Base-by-base conservation (phyloP, 1,284 basidiomycete species). In the Irpex lacteus region DNA sequence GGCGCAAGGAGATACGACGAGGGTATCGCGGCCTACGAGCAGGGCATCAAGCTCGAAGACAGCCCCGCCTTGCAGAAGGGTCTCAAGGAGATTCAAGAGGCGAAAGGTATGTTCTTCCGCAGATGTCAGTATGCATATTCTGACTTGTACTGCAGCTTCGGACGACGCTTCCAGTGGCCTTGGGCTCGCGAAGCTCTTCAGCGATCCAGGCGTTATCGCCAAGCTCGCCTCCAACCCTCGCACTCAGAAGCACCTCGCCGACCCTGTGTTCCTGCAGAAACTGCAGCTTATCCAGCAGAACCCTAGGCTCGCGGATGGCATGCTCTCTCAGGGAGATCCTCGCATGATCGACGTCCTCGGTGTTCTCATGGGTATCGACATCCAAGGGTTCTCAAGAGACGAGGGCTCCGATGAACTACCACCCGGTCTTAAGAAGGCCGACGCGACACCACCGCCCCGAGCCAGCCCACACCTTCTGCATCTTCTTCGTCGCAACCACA, bases 321-420 rank as follows among this genome's bases (percentile, higher is more conserved):
- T 73, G 78, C 82, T 70, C 78, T 93, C 71, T 80, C 86, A 70
- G 59, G 26, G 26, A 26, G 96, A 98, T 77, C 89, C 96, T 44
- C 86, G 96, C 65, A 97, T 98, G 94, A 93, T 98, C 77, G 89
- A 92, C 71, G 95, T 96, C 19, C 84, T 98, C 65, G 96, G 96
- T 67, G 96, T 89, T 8, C 83, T 95, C 65, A 96, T 98, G 92
- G 95, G 95, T 58, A 86, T 98, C 70, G 95, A 98, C 77, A 86
- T 98, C 75, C 89, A 94, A 76, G 95, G 91, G 60, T 94, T 94
- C 76, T 83, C 88, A 64, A 85, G 95, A 63, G 90, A 92, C 32
- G 92, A 95, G 79, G 95, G 94, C 50, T 94, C 93, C 6, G 85
- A 91, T 65, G 93, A 94, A 64, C 80, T 91, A 60, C 92, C 93